A percentile compares a stretch with the other conserved stretches of the same genome.
Conservation (phyloP, 2,329 filamentous ascomycete species). For the Pseudogymnoascus sp. region DNA sequence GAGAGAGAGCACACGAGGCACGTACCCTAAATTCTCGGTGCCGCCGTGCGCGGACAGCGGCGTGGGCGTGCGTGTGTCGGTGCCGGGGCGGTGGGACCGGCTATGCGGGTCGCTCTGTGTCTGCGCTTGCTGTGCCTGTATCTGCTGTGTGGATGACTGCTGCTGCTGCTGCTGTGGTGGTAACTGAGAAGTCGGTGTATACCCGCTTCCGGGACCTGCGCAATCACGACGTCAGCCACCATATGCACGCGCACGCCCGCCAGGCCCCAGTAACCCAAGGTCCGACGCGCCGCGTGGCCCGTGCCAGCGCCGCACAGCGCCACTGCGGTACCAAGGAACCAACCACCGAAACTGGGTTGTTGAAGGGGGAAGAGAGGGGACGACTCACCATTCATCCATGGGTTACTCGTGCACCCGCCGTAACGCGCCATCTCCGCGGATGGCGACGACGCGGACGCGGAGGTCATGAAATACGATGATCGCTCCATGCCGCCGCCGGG, state of each 20-base stretch:
- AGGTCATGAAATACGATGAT: neutral
- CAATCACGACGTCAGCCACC: neutral
- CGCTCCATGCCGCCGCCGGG: neutral
- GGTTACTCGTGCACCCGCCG: neutral
- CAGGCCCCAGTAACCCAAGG: neutral
- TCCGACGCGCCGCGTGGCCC: neutral
- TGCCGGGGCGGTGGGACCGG: neutral
- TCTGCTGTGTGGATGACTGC: neutral
- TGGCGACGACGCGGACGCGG: neutral
- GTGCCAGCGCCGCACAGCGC: neutral
- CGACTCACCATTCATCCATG: neutral
- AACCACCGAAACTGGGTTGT: neutral
- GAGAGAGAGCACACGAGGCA: neutral
- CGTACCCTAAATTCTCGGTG: neutral
- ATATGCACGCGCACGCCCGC: neutral
- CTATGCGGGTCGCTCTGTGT: neutral
- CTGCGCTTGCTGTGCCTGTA: neutral
- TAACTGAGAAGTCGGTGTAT: neutral
- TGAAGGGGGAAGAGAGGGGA: neutral
- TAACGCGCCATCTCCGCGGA: neutral
- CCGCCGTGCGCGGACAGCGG: neutral
- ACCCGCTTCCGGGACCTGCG: neutral
- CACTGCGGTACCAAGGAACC: neutral
- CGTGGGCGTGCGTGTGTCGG: neutral
- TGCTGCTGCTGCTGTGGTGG: neutral